Evolutionary conservation across 108 stramenopile genomes (phyloP).

Genomic region (Asterionellopsis glacialis): DNA sequence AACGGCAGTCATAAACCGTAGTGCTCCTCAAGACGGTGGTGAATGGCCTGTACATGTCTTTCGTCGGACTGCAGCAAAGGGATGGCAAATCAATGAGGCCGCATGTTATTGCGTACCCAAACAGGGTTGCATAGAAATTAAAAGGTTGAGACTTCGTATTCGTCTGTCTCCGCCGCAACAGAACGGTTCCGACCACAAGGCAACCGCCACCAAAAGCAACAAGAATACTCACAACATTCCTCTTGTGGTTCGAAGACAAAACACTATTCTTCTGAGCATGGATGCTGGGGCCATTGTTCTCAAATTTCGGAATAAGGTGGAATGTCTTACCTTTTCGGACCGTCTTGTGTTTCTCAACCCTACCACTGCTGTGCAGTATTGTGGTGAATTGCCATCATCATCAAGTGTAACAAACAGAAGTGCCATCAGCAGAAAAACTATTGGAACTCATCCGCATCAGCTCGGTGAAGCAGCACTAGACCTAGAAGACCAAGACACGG

Average conservation of each 20-base stretch:
- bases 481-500: too few relatives aligned
- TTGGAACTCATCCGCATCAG: background rate
- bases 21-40: background rate
- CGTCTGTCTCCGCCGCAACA: background rate
- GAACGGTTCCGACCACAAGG: background rate
- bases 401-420: too few relatives aligned
- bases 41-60: slow-evolving; percentile 14
- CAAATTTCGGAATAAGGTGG: slow-evolving; percentile 25
- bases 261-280: slow-evolving; percentile 3
- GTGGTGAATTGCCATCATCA: too few relatives aligned
- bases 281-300: slow-evolving; percentile 28
- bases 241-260: background rate
- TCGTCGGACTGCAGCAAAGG: slow-evolving; percentile 2
- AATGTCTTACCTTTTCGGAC: slow-evolving; percentile 36
- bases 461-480: slow-evolving; percentile 4
- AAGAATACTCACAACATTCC: background rate
- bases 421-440: background rate
- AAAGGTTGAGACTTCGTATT: slow-evolving; percentile 1
- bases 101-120: background rate
- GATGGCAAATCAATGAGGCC: slow-evolving; percentile 3
- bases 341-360: slow-evolving; percentile 24
- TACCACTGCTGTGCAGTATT: background rate
- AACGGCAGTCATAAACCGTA: background rate
- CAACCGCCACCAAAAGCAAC: background rate
- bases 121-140: slow-evolving; percentile 3